Conservation (phyloP, 2,329 filamentous ascomycete genomes). For the Aschersonia sp. region DNA sequence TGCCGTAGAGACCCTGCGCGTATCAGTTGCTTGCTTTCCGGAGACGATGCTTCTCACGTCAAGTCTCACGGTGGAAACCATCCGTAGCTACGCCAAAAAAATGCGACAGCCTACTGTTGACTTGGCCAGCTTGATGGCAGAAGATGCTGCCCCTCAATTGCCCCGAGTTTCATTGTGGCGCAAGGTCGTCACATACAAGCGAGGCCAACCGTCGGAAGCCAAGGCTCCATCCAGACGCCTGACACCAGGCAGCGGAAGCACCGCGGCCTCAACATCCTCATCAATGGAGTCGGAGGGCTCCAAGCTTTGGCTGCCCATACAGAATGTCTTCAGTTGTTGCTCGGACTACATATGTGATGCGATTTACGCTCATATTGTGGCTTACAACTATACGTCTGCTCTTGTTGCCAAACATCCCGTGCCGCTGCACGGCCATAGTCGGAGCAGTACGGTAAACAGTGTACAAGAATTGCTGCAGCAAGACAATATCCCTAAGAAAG, state of each 20-base stretch:
- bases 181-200: constrained; percentile 17
- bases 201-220: constrained; percentile 4
- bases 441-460: constrained; percentile 5
- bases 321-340: constrained; percentile 35
- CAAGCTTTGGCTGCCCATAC: constrained; percentile 28
- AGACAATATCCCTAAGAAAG: constrained; percentile 34
- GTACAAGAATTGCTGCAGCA: constrained; percentile 11
- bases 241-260: constrained; percentile 1
- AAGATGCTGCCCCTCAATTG: constrained; percentile 5
- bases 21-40: constrained; percentile 41
- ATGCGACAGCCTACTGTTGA: constrained; percentile 25
- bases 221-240: neutral
- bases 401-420: constrained; percentile 13
- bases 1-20: constrained; percentile 36
- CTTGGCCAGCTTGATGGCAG: constrained; percentile 6
- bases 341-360: constrained; percentile 42
- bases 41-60: constrained; percentile 43
- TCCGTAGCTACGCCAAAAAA: constrained; percentile 39
- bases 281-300: constrained; percentile 8
- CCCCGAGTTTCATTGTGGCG: constrained; percentile 19
- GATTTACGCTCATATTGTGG: constrained; percentile 42
- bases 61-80: constrained; percentile 41
- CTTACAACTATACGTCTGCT: constrained; percentile 40
- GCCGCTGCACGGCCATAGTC: constrained; percentile 4
- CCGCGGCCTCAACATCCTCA: constrained; percentile 5